A percentile compares a stretch with the other conserved stretches of the same genome.
phyloP scores from a whole-genome alignment of 345 rosid species.

The Carallia brachiata region DNA sequence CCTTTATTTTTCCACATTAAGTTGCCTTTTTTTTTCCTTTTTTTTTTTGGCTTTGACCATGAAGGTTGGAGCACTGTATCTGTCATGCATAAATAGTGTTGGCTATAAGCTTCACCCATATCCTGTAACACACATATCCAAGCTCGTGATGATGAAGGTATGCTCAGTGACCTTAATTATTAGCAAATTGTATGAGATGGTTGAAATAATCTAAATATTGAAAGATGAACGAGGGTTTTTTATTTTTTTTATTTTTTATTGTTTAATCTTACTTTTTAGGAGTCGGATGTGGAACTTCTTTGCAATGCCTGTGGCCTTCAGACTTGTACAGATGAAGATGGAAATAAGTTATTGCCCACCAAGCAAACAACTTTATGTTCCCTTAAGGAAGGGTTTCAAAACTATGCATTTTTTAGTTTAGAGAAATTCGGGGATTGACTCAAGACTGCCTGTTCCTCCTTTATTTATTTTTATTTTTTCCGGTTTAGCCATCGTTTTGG shows the following conservation, averaged over 20 bases:
- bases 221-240: slow-evolving; percentile 4
- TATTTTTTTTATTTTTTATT: not conserved
- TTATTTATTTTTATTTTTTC: not conserved
- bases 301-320: slow-evolving; percentile 84
- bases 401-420: slow-evolving; percentile 42
- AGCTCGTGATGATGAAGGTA: slow-evolving; percentile 74
- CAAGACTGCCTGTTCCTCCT: not conserved
- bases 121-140: slow-evolving; percentile 58
- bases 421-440: slow-evolving; percentile 29
- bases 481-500: not conserved
- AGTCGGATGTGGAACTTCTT: slow-evolving; percentile 57
- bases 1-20: not conserved
- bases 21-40: not conserved
- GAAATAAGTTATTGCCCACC: slow-evolving; percentile 52
- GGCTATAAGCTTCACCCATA: slow-evolving; percentile 96
- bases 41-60: slow-evolving; percentile 7
- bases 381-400: slow-evolving; percentile 48
- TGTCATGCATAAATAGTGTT: slow-evolving; percentile 62
- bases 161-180: not conserved
- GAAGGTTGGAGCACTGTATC: slow-evolving; percentile 61
- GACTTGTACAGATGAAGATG: slow-evolving; percentile 47
- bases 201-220: not conserved
- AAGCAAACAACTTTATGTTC: slow-evolving; percentile 61
- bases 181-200: not conserved
- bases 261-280: slow-evolving; percentile 31